Evolutionary conservation across 225 moss, liverwort and hornwort species (phyloP).

Genomic region (Sphagnum contortum): DNA sequence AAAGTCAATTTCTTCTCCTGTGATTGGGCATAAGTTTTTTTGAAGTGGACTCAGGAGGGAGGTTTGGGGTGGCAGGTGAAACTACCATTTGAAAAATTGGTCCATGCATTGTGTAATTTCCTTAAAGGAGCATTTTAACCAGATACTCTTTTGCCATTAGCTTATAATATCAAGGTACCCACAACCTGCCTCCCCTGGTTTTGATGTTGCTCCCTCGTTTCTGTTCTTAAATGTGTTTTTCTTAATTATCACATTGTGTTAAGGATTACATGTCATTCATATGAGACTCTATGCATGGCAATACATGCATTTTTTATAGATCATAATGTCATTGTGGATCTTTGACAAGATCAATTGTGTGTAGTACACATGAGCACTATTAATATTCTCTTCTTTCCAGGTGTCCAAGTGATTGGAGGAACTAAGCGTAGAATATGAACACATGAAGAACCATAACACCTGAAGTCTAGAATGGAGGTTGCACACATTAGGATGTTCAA

Average conservation of each 20-base stretch:
- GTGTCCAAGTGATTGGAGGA: conserved; percentile 93
- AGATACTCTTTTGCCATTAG: conserved; percentile 80
- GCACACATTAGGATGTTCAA: too few species aligned
- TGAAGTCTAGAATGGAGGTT: too few species aligned
- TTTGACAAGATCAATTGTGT: too few species aligned
- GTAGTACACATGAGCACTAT: not conserved
- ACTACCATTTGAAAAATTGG: conserved; percentile 91
- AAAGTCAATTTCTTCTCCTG: not conserved
- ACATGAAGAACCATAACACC: conserved; percentile 46
- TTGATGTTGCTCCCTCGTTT: not conserved
- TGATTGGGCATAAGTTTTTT: too few species aligned
- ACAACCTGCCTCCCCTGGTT: too few species aligned
- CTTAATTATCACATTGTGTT: too few species aligned
- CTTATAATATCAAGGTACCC: conserved; percentile 78
- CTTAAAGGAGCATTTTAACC: conserved; percentile 90
- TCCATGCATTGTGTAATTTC: conserved; percentile 87
- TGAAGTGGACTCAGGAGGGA: not conserved
- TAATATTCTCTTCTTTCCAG: conserved; percentile 16
- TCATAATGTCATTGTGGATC: not conserved
- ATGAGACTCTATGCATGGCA: not conserved
- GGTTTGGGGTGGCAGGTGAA: conserved; percentile 43
- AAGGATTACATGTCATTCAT: not conserved
- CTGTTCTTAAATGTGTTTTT: too few species aligned
- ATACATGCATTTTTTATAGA: not conserved
- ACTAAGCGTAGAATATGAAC: conserved; percentile 69